phyloP scores from a whole-genome alignment of 2,329 filamentous ascomycete species.

The Cordyceps sp. region DNA sequence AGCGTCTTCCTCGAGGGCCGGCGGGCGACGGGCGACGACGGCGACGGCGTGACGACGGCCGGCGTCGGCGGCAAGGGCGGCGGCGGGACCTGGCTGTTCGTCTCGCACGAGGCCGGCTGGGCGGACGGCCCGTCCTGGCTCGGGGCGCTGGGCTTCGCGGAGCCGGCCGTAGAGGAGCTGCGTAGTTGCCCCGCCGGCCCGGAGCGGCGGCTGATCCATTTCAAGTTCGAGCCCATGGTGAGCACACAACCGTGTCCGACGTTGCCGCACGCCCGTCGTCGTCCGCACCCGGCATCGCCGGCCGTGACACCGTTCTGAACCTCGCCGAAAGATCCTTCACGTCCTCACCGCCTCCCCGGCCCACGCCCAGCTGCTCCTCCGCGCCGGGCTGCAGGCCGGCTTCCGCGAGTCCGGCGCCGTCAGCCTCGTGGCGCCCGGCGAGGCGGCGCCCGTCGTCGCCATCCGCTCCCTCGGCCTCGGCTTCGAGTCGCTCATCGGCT shows the following conservation, averaged over 20 bases:
- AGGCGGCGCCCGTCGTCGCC: conserved; percentile 56
- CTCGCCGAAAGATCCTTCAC: conserved; percentile 57
- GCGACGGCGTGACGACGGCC: conserved; percentile 21
- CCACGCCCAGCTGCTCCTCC: conserved; percentile 60
- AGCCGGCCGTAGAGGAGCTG: conserved; percentile 9
- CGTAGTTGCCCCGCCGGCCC: conserved; percentile 7
- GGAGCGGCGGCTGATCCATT: conserved; percentile 46
- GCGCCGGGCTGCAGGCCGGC: conserved; percentile 62
- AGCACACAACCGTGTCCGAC: too few species aligned
- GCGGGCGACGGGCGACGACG: conserved; percentile 6
- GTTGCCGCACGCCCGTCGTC: too few species aligned
- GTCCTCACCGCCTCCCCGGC: conserved; percentile 59
- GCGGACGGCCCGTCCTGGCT: conserved; percentile 11
- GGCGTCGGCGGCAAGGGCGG: conserved; percentile 72
- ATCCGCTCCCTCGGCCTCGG: conserved; percentile 70
- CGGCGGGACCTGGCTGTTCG: conserved; percentile 71
- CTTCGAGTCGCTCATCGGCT: conserved; percentile 67
- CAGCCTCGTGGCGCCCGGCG: conserved; percentile 30
- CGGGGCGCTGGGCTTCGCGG: conserved; percentile 11
- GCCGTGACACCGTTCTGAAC: too few species aligned
- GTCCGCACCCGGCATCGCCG: too few species aligned
- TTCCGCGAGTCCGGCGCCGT: conserved; percentile 84
- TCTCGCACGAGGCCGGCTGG: conserved; percentile 63
- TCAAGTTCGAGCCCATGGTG: conserved; percentile 95
- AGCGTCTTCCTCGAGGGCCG: conserved; percentile 77